phyloP scores from a whole-genome alignment of 2,329 filamentous ascomycete genomes.

The Exophiala mesophila region DNA sequence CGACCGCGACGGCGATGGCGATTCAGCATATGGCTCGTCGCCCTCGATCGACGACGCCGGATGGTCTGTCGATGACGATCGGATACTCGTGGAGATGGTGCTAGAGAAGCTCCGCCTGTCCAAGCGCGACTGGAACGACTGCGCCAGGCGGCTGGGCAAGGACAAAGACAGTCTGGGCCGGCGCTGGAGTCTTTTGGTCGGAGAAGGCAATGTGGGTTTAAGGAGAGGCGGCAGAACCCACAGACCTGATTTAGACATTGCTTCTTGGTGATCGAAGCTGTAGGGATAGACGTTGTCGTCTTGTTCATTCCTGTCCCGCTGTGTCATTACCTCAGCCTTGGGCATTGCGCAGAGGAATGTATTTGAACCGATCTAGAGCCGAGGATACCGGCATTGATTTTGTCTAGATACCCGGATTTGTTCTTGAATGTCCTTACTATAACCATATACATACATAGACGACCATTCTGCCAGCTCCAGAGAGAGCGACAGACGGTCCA shows the following conservation, averaged over 20 bases:
- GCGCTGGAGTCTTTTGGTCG: conserved; percentile 40
- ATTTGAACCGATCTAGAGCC: no score
- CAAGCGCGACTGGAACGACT: conserved; percentile 42
- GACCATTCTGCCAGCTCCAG: no score
- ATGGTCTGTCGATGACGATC: conserved; percentile 41
- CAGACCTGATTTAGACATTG: conserved; percentile 20
- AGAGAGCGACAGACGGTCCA: no score
- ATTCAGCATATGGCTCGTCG: conserved; percentile 20
- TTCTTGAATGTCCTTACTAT: no score
- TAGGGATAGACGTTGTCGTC: no score
- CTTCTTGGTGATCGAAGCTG: conserved; percentile 20
- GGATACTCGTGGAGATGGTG: conserved; percentile 39
- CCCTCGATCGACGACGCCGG: conserved; percentile 16
- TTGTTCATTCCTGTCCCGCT: no score
- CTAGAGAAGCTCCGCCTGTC: conserved; percentile 42
- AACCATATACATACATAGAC: no score
- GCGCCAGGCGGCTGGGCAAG: conserved; percentile 39
- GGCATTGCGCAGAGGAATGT: no score
- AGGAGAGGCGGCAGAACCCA: conserved; percentile 21
- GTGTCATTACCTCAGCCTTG: no score
- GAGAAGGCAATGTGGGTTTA: conserved; percentile 41
- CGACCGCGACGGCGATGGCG: conserved; percentile 10
- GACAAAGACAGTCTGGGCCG: conserved; percentile 38
- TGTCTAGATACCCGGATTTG: no score
- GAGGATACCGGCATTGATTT: no score